Percentiles rank a stretch among this genome's conserved stretches.
These are phyloP conservation scores for Simplicillium aogashimaense DNA, from an alignment of 2,329 filamentous ascomycete genomes.

Conservation along the genomic window DNA sequence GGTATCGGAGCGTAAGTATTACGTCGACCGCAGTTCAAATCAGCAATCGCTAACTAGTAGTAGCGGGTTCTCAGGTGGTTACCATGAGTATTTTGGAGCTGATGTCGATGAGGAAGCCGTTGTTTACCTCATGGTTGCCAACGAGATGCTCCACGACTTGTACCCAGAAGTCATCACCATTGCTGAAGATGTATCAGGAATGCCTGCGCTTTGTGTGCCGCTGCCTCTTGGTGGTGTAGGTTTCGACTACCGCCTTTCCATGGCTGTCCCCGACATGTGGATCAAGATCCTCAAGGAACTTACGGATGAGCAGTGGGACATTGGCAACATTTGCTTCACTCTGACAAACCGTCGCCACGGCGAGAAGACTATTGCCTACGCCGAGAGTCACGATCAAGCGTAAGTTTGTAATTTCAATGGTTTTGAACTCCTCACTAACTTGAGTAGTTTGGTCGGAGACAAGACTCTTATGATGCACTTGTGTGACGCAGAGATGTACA, in stretches of 20 bases:
- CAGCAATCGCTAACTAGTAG: conserved; percentile 13
- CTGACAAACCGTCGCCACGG: conserved; percentile 88
- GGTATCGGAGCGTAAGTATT: conserved; percentile 82
- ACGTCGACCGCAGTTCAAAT: background rate
- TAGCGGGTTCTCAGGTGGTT: conserved; percentile 91
- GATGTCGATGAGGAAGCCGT: conserved; percentile 88
- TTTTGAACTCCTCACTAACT: conserved; percentile 13
- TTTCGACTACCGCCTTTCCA: conserved; percentile 94
- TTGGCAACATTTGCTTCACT: conserved; percentile 74
- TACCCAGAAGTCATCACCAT: conserved; percentile 86
- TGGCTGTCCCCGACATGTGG: conserved; percentile 98
- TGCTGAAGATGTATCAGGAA: conserved; percentile 94
- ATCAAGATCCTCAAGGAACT: conserved; percentile 97
- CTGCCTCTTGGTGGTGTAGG: conserved; percentile 82
- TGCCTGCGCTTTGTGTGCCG: conserved; percentile 90
- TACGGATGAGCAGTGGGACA: conserved; percentile 84
- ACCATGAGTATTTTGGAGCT: conserved; percentile 93
- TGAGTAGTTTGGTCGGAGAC: conserved; percentile 74
- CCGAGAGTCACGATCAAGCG: conserved; percentile 96
- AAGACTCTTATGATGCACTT: conserved; percentile 98
- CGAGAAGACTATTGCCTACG: conserved; percentile 97
- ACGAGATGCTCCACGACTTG: conserved; percentile 86
- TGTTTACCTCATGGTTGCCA: conserved; percentile 91
- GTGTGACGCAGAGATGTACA: conserved; percentile 94
- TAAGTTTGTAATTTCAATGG: conserved; percentile 37